Conservation (phyloP, 352 stramenopile species). For the Elongisporangium prolatum region DNA sequence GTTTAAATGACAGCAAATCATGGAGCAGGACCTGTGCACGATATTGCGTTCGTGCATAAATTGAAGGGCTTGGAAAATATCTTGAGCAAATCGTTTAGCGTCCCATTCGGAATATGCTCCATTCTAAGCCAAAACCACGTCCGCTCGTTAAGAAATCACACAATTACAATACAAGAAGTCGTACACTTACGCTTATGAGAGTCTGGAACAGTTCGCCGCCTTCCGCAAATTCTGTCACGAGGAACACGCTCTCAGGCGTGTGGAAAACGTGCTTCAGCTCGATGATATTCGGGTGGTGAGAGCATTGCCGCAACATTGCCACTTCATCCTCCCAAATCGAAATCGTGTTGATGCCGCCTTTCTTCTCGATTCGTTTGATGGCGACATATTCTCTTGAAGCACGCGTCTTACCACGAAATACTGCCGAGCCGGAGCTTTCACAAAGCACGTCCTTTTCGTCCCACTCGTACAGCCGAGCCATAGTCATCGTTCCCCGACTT, state of each 20-base stretch:
- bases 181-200: slow-evolving; percentile 32
- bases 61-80: slow-evolving; percentile 52
- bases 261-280: slow-evolving; percentile 46
- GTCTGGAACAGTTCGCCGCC: slow-evolving; percentile 71
- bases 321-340: slow-evolving; percentile 45
- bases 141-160: not conserved
- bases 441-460: slow-evolving; percentile 40
- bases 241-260: slow-evolving; percentile 38
- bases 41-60: slow-evolving; percentile 70
- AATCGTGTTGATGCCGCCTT: slow-evolving; percentile 3
- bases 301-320: slow-evolving; percentile 38
- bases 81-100: slow-evolving; percentile 34
- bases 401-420: slow-evolving; percentile 39
- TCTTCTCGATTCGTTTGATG: slow-evolving; percentile 65
- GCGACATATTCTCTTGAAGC: slow-evolving; percentile 29
- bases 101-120: slow-evolving; percentile 77
- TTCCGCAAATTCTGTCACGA: slow-evolving; percentile 53
- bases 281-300: slow-evolving; percentile 53
- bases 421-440: slow-evolving; percentile 36
- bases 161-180: not conserved
- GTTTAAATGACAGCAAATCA: not conserved
- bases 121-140: slow-evolving; percentile 17
- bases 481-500: not conserved
- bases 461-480: slow-evolving; percentile 26
- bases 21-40: slow-evolving; percentile 41